Conservation (phyloP, 306 rosid genomes). For the Dalbergia cochinchinensis region DNA sequence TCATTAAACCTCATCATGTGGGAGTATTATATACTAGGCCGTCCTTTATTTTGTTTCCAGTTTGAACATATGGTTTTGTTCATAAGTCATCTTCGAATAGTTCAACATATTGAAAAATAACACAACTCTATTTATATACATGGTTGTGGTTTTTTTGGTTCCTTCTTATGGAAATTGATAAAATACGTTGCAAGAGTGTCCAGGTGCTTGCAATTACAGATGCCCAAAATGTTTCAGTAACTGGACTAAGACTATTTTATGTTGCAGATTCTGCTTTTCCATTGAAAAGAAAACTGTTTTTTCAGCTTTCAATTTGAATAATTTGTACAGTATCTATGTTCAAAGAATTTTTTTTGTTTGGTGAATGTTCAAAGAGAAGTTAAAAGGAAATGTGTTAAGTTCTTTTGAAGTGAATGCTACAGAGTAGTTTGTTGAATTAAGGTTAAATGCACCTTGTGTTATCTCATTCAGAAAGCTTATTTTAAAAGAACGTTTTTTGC, state of each 20-base stretch:
- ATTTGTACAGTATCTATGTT: neutral
- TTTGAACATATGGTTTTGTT: neutral
- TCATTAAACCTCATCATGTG: no score
- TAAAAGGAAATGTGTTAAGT: no score
- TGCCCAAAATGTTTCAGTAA: slow-evolving; percentile 4
- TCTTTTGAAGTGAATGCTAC: no score
- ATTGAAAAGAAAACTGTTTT: neutral
- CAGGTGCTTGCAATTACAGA: slow-evolving; percentile 43
- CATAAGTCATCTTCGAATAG: slow-evolving; percentile 16
- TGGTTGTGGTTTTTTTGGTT: slow-evolving; percentile 1
- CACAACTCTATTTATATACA: neutral
- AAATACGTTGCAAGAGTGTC: slow-evolving; percentile 39
- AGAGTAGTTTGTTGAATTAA: no score
- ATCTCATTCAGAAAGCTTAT: no score
- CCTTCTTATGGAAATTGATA: slow-evolving; percentile 12
- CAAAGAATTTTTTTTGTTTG: neutral
- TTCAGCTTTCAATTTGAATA: no score
- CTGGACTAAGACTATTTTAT: neutral
- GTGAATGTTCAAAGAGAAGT: neutral
- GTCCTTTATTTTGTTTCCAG: neutral
- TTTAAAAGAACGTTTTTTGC: no score
- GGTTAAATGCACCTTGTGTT: no score
- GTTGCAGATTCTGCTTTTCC: neutral
- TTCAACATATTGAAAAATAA: no score
- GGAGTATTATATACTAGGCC: no score